A percentile compares a stretch with the other conserved stretches of the same genome.
Conservation (phyloP, 2,329 filamentous ascomycete genomes). For the Pseudogymnoascus sp. region DNA sequence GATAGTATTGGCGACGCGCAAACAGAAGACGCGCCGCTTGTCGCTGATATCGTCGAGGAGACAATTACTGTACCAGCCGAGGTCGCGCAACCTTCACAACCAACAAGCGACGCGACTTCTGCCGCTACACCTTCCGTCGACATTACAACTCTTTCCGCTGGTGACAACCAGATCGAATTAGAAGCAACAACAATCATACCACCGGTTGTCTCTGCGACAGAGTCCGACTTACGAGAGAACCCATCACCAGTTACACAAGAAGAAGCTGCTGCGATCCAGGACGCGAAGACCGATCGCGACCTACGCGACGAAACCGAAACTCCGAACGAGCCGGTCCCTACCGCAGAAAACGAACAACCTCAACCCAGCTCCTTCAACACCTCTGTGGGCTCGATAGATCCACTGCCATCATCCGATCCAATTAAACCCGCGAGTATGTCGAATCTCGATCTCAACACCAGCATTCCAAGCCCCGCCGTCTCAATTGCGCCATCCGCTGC, state of each 20-base stretch:
- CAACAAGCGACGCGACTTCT: background rate
- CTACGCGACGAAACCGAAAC: constrained; percentile 4
- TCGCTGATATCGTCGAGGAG: background rate
- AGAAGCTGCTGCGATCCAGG: constrained; percentile 9
- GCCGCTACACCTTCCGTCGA: background rate
- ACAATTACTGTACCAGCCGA: constrained; percentile 14
- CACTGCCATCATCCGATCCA: background rate
- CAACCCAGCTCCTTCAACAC: background rate
- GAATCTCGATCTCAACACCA: constrained; percentile 10
- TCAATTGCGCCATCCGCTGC: background rate
- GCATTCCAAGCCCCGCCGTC: background rate
- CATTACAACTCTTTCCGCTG: background rate
- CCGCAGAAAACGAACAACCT: constrained; percentile 6
- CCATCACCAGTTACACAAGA: constrained; percentile 9
- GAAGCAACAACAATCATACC: constrained; percentile 21
- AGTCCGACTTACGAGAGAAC: constrained; percentile 26
- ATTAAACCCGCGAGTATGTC: constrained; percentile 9
- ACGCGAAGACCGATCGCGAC: constrained; percentile 7
- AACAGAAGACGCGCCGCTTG: background rate
- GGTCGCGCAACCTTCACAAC: background rate
- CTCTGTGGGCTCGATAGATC: background rate
- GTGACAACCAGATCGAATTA: constrained; percentile 1
- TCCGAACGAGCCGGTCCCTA: background rate
- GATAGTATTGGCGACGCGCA: background rate
- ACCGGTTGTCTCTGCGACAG: constrained; percentile 24